A percentile compares a stretch with the other conserved stretches of the same genome.
Conservation (phyloP, 768 basidiomycete genomes). For the Paxillus ammoniavirescens region DNA sequence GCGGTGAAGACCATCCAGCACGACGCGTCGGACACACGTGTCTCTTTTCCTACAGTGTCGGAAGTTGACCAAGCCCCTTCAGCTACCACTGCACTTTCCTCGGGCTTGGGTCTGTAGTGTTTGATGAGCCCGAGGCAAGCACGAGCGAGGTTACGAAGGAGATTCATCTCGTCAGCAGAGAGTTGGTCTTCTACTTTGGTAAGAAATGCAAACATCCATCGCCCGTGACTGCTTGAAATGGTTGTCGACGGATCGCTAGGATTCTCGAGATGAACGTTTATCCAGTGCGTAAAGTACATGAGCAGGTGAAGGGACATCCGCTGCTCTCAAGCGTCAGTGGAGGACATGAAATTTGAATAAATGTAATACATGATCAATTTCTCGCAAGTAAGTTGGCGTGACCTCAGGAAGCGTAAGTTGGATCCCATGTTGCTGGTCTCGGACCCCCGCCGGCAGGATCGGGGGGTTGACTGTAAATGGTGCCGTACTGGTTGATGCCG, state of each 20-base stretch:
- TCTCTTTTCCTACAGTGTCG: conserved; percentile 16
- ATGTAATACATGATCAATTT: conserved; percentile 65
- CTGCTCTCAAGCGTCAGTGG: conserved; percentile 36
- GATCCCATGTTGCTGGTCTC: background rate
- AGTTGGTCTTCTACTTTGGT: conserved; percentile 66
- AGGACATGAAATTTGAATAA: background rate
- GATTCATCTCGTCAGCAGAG: conserved; percentile 72
- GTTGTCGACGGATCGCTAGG: conserved; percentile 34
- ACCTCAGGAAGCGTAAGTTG: conserved; percentile 49
- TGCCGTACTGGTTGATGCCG: background rate
- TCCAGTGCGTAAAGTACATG: conserved; percentile 86
- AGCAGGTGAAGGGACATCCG: conserved; percentile 69
- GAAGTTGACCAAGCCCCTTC: conserved; percentile 1
- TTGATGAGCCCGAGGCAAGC: conserved; percentile 60
- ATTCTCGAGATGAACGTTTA: conserved; percentile 57
- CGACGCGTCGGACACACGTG: conserved; percentile 40
- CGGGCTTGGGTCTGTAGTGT: conserved; percentile 18
- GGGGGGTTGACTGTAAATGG: background rate
- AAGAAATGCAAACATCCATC: conserved; percentile 79
- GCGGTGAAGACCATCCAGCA: conserved; percentile 77
- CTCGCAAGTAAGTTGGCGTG: conserved; percentile 51
- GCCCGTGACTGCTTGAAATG: conserved; percentile 58
- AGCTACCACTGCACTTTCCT: conserved; percentile 9
- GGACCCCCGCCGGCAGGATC: background rate
- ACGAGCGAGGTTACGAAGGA: conserved; percentile 73